Evolutionary conservation across 1,139 yeast genomes (phyloP), one percentile per base, ranked within the genome.

Genomic region (Candida tropicalis): DNA sequence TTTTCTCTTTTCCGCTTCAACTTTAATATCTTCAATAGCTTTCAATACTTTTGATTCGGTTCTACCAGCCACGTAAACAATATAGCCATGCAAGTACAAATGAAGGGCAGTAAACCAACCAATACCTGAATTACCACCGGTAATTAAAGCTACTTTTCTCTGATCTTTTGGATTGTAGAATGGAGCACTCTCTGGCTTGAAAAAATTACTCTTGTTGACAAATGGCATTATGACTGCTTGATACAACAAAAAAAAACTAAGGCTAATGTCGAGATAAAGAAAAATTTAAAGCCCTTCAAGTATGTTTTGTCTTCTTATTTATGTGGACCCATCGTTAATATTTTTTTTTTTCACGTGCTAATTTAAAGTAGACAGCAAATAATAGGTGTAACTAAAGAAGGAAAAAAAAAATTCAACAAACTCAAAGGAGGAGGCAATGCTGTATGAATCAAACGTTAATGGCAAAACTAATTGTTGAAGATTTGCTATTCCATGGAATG

Each of bases 111-210:
- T 69, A 45, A 57, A 70, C 62, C 59, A 72, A 15, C 79, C 78
- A 40, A 73, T 68, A 11, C 79, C 79, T 35, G 70, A 65, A 46
- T 67, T 70, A 15, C 78, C 78, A 3, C 77, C 78, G 5, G 78
- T 73, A 23, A 73, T 59, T 13, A 71, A 58, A 10, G 70, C 78
- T n/a, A 70, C 70, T 42, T 74, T 60, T 41, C 73, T 59, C 39
- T 63, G 62, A 39, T 65, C 68, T n/a, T 39, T 45, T 2, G 77
- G 75, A 45, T 69, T 56, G 42, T 58, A 52, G 51, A 65, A 72
- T 4, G 69, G 66, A 22, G 65, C 66, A 2, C 58, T 46, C 12
- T 56, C 59, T 5, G 72, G 68, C 34, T 65, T 44, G 38, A 37
- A 58, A 26, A 48, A 53, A 12, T 44, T 36, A 5, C 31, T 41